Evolutionary conservation across 352 stramenopile genomes (phyloP), one percentile per base, ranked within the genome.

Genomic region (Globisporangium viniferum): DNA sequence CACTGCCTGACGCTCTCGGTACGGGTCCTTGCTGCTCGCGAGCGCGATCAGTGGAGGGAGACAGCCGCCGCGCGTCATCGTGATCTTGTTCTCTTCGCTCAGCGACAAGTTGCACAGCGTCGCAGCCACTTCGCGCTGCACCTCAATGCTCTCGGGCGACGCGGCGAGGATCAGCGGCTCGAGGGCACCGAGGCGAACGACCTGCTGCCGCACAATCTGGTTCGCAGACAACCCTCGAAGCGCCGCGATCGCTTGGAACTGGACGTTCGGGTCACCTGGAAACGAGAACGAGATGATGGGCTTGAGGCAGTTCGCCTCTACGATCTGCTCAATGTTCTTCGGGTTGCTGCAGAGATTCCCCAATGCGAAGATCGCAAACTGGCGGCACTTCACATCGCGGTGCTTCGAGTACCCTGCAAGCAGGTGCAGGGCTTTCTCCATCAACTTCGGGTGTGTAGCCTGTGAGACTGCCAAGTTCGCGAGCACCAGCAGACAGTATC

Each of bases 71-170:
- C 96, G 93, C 9, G 92, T 89, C 84, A 99, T 98, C 9, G 92
- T 94, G 61, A 98, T 92, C 82, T 98, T 98, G 84, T 98, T 99
- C 62, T 98, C 93, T 69, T 98, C 89, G 66, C 89, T 96, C n/a
- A 99, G 73, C 10, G 96, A 97, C 59, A 99, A 73, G 69, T 99
- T 99, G 53, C 88, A 94, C 1, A 99, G 76, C 22, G 95, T 97
- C n/a, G 95, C 93, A 15, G 94, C 93, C 41, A 97, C 95, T 70
- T 99, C 96, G 27, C 95, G 83, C 73, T 98, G 92, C n/a, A 98
- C 90, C 72, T 99, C 95, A 41, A 99, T 93, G 60, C 92, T 97
- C 48, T 98, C 89, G 15, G 78, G 90, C 2, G 85, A 87, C 0
- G 90, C 89, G 20, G 92, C 93, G 29, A 99, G 79, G 62, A 98